Percentiles rank a stretch among this genome's conserved stretches.
These are phyloP conservation scores for Termitomyces sp. DNA, from an alignment of 768 basidiomycete species.

Conservation along the genomic window DNA sequence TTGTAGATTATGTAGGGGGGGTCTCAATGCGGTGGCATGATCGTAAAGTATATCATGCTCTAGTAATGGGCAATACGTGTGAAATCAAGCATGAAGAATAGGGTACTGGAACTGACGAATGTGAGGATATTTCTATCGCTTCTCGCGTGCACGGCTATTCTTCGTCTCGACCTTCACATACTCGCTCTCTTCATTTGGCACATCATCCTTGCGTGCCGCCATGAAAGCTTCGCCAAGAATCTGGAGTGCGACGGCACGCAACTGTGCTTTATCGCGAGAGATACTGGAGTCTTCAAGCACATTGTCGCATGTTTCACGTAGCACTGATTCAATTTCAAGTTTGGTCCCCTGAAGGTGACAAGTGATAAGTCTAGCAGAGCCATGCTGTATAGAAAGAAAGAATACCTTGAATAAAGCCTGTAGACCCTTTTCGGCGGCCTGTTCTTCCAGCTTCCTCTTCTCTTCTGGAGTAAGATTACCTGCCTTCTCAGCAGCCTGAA, in stretches of 20 bases:
- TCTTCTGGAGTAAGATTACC: constrained; percentile 78
- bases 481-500: constrained; percentile 83
- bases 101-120: not conserved
- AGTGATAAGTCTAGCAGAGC: not conserved
- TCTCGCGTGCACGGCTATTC: constrained; percentile 44
- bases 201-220: constrained; percentile 61
- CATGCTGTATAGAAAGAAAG: not conserved
- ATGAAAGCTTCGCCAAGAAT: constrained; percentile 80
- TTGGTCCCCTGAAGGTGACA: constrained; percentile 64
- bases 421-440: constrained; percentile 89
- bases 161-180: constrained; percentile 81
- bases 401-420: constrained; percentile 85
- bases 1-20: constrained; percentile 5
- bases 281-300: constrained; percentile 58
- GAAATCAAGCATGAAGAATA: not conserved
- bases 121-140: constrained; percentile 7
- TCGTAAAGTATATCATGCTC: not conserved
- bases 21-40: constrained; percentile 2
- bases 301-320: constrained; percentile 85
- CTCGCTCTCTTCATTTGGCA: constrained; percentile 57
- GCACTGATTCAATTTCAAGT: constrained; percentile 84
- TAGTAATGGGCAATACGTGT: not conserved
- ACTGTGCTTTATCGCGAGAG: constrained; percentile 51
- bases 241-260: constrained; percentile 79
- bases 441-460: constrained; percentile 79